Base-by-base conservation (phyloP, 148 eudicot species). In the Amaranthus palmeri region DNA sequence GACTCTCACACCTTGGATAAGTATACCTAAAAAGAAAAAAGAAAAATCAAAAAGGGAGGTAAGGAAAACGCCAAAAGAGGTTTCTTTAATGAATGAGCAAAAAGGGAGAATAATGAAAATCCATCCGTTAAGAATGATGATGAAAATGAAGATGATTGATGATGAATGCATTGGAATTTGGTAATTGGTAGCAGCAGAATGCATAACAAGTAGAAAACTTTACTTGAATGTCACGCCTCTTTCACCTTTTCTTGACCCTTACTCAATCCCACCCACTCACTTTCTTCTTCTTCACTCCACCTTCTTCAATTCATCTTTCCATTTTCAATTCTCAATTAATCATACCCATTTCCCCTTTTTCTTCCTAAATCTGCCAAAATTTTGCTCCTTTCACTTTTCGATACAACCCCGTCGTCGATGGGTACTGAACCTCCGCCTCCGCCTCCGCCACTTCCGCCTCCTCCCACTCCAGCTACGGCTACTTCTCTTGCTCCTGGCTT, bases 401-500 rank as follows among this genome's bases (percentile, higher is more conserved):
- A 57, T 25, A 77, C 79, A 18, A 60, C 55, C 7, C 74, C 81
- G 10, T 53, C 67, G 36, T 54, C 74, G 43, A 83, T 83, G 86
- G 86, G 79, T 0, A 74, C 76, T 1, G 86, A 80, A 66, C 79
- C 83, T 14, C 78, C 80, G 57, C 82, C 79, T 14, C 61, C 71
- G 47, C 41, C 43, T 8, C 9, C 44, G 54, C 56, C 68, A 2
- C 68, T 72, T 55, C 54, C 83, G 48, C 64, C 79, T 68, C 72
- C 78, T 25, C 57, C 74, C 49, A n/a, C 52, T 2, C 46, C 82
- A 0, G 69, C 83, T 43, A 77, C 87, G n/a, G 85, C 91, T 4
- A 88, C 92, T 15, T 90, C 90, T 5, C 67, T 90, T 48, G 96
- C 96, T 0, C 96, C 96, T 0, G 96, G 96, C 2, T 90, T 90